Conservation (phyloP, 164 flowering plant species). For the Euptelea pleiosperma region DNA sequence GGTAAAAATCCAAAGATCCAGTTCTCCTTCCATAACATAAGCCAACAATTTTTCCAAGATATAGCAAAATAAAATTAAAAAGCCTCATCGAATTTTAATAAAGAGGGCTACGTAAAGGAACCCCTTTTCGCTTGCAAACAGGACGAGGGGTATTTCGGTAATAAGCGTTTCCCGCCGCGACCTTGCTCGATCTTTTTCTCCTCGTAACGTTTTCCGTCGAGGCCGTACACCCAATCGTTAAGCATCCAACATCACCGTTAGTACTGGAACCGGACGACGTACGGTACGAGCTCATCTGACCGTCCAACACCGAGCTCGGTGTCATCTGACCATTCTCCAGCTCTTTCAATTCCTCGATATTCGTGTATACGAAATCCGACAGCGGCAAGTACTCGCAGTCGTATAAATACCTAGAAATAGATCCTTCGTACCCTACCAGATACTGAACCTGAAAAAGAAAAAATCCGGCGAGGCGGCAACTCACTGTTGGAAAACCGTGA, state of each 20-base stretch:
- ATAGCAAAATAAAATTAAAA: too few species aligned
- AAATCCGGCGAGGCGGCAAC: background rate
- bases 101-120: conserved; percentile 16
- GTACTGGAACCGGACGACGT: conserved; percentile 15
- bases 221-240: conserved; percentile 12
- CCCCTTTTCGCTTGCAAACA: conserved; percentile 6
- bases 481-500: background rate
- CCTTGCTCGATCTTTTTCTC: conserved; percentile 2
- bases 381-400: conserved; percentile 12
- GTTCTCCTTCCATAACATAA: too few species aligned
- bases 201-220: conserved; percentile 17
- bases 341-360: background rate
- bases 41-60: too few species aligned
- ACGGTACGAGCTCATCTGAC: conserved; percentile 2
- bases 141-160: conserved; percentile 8
- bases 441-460: conserved; percentile 9
- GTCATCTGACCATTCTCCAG: conserved; percentile 18
- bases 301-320: conserved; percentile 21
- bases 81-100: too few species aligned
- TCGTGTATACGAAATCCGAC: conserved; percentile 8
- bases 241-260: background rate
- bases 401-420: conserved; percentile 14
- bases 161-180: background rate
- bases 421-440: conserved; percentile 10
- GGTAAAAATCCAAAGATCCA: too few species aligned